Percentiles rank a stretch among this genome's conserved stretches.
Evolutionary conservation across 2,329 filamentous ascomycete genomes (phyloP).

Genomic region (Aspergillus sp.): DNA sequence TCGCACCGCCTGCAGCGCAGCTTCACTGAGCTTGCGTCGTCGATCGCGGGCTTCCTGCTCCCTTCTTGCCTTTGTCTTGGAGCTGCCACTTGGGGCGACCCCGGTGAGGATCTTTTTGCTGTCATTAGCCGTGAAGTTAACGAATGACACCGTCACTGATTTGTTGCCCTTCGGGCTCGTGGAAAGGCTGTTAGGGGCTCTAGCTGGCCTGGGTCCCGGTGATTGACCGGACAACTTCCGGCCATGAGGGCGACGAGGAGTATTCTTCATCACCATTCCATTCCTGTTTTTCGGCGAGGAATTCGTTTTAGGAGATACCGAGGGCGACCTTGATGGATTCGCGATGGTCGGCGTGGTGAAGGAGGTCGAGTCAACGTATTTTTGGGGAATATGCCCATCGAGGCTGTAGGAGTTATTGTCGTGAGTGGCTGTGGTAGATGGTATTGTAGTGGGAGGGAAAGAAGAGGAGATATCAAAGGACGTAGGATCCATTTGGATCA

Average conservation of each 20-base stretch:
- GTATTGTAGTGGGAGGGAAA: constrained; percentile 26
- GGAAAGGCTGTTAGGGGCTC: constrained; percentile 24
- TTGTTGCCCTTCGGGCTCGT: constrained; percentile 34
- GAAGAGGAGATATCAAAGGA: constrained; percentile 35
- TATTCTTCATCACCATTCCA: constrained; percentile 27
- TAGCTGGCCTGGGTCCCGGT: constrained; percentile 33
- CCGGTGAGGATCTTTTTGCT: constrained; percentile 77
- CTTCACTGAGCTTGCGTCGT: constrained; percentile 51
- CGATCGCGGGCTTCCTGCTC: constrained; percentile 85
- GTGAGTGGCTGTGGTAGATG: constrained; percentile 17
- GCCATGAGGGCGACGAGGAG: constrained; percentile 38
- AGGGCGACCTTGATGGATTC: constrained; percentile 35
- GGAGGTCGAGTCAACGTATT: constrained; percentile 28
- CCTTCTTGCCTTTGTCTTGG: constrained; percentile 89
- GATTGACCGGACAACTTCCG: constrained; percentile 42
- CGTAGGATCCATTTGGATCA: constrained; percentile 40
- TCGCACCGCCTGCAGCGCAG: constrained; percentile 44
- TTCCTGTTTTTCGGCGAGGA: constrained; percentile 32
- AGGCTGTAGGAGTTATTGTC: constrained; percentile 18
- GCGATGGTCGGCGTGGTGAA: constrained; percentile 31
- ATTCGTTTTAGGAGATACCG: constrained; percentile 37
- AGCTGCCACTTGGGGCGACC: constrained; percentile 86
- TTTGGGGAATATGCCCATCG: constrained; percentile 21
- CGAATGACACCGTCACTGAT: constrained; percentile 64
- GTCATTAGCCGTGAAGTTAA: constrained; percentile 87